Evolutionary conservation across 768 basidiomycete species (phyloP).

Genomic region (Rhizopogon roseolus): DNA sequence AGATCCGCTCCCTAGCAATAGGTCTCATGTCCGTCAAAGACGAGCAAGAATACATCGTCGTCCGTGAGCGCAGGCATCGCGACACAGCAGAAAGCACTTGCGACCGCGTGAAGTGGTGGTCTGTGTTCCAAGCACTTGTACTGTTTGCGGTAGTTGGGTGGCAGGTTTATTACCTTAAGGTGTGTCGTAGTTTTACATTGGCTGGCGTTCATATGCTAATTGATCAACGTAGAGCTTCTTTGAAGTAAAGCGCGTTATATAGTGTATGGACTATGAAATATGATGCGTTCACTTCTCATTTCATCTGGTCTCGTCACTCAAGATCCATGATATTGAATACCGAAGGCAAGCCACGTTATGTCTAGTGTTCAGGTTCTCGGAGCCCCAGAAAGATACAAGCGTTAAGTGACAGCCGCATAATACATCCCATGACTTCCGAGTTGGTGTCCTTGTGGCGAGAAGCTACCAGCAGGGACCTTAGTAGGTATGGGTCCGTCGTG

Average conservation of each 20-base stretch:
- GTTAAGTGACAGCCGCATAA: no score
- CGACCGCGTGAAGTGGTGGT: conserved; percentile 98
- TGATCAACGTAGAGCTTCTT: conserved; percentile 50
- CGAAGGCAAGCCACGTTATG: neutral
- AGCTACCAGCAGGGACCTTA: no score
- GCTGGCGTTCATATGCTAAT: conserved; percentile 31
- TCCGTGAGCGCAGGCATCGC: conserved; percentile 87
- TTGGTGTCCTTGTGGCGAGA: neutral
- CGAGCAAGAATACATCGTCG: conserved; percentile 97
- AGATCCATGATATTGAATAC: no score
- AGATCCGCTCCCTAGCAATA: conserved; percentile 81
- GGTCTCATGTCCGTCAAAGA: conserved; percentile 90
- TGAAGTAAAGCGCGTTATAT: conserved; percentile 87
- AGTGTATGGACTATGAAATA: neutral
- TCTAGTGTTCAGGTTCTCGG: neutral
- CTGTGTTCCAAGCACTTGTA: conserved; percentile 82
- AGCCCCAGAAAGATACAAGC: neutral
- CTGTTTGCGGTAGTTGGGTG: conserved; percentile 89
- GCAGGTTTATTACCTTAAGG: conserved; percentile 98
- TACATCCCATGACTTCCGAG: neutral
- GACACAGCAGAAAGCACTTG: conserved; percentile 95
- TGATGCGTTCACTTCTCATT: neutral
- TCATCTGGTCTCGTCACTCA: neutral
- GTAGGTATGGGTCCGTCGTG: no score
- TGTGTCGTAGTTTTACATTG: conserved; percentile 16